Percentiles rank a stretch among this genome's conserved stretches.
Evolutionary conservation across 75 land plant species (phyloP).

Genomic region (Adiantum capillusveneris): DNA sequence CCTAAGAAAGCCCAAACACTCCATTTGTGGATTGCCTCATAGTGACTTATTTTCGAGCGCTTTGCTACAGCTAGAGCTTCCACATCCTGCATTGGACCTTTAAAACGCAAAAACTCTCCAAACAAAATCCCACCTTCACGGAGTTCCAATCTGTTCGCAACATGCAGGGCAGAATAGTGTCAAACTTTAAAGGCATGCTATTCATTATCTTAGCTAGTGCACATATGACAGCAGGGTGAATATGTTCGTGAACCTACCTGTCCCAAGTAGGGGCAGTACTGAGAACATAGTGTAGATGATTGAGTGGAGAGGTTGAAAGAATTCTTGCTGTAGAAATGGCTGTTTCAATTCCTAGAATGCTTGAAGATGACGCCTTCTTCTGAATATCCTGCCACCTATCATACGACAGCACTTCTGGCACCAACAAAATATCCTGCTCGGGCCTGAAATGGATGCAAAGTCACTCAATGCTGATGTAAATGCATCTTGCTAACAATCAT

Average conservation of each 20-base stretch:
- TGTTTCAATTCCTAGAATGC: not conserved
- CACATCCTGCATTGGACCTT: not conserved
- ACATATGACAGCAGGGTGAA: too few species aligned
- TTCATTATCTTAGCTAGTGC: too few species aligned
- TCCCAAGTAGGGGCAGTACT: slow-evolving; percentile 8
- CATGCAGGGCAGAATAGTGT: too few species aligned
- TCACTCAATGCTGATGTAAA: too few species aligned
- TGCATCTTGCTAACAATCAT: too few species aligned
- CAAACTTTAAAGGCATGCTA: too few species aligned
- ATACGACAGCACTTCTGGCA: slow-evolving; percentile 5
- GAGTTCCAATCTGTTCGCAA: not conserved
- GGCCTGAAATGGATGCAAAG: slow-evolving; percentile 2
- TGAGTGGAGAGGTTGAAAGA: not conserved
- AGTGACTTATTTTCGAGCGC: slow-evolving; percentile 4
- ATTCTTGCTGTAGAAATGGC: not conserved
- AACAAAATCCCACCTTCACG: slow-evolving; percentile 1
- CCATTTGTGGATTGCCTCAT: slow-evolving; percentile 2
- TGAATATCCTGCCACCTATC: slow-evolving; percentile 2
- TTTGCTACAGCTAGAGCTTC: slow-evolving; percentile 2
- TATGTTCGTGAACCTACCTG: not conserved
- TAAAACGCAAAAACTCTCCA: slow-evolving; percentile 1
- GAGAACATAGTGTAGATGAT: not conserved
- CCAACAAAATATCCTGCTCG: slow-evolving; percentile 2
- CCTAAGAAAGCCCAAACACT: not conserved
- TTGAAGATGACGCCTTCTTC: not conserved